Evolutionary conservation across 1,284 basidiomycete species (phyloP), one percentile per base, ranked within the genome.

Genomic region (Rhodotorula mucilaginosa): DNA sequence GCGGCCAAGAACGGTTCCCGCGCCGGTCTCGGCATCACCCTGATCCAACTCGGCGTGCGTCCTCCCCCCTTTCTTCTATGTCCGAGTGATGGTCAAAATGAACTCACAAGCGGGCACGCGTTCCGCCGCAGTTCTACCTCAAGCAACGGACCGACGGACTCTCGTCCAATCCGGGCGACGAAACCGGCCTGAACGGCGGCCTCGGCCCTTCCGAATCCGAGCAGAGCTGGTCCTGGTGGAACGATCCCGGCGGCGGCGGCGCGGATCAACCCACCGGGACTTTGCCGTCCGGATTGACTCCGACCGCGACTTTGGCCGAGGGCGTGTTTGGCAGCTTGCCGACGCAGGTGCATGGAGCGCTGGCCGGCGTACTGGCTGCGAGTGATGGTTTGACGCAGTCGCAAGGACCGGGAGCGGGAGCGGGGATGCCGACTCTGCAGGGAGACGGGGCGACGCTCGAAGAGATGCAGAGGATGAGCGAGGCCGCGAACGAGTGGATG

Each of bases 1-100:
- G 93, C 96, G 0, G 93, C 91, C 66, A 95, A 95, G 81, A 93
- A 88, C 79, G 96, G 97, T 62, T 94, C 93, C 26, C 89, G 94
- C 54, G 93, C 93, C 1, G 97, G 96, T 26, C 86, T 99, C 31
- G 96, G 97, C 18, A 85, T 97, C 74, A 98, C 97, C 0, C 84
- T 99, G 69, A 94, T 99, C 74, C 92, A 94, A 60, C 68, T 76
- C 26, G 75, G 75, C 58, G 74, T 75, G 51, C 44, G 71, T 64
- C 7, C 19, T 16, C 4, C 21, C 39, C 34, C 19, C 6, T 26
- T 26, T 23, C 51, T 15, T n/a, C 39, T 8, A 21, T 12, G 15
- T 13, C 31, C 34, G 8, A 34, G 7, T 26, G 0, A 1, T 12
- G 13, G 13, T 13, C 34, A 13, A 2, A 7, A 7, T 61, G 56